Conservation (phyloP, 768 basidiomycete species). For the Phaeolepiota aurea region DNA sequence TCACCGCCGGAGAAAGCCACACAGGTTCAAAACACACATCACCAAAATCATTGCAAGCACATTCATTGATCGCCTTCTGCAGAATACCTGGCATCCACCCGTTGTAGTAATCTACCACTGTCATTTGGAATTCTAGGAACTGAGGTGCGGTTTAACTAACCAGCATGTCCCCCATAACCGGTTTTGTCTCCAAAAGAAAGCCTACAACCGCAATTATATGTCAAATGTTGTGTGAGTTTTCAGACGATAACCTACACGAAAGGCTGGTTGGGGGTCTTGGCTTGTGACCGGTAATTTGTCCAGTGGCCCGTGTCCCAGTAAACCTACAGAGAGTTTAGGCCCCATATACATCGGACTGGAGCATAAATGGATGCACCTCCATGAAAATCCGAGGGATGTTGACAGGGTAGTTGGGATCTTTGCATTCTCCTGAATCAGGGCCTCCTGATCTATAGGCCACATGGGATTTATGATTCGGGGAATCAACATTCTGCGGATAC, state of each 20-base stretch:
- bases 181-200: constrained; percentile 52
- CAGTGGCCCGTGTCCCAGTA: constrained; percentile 35
- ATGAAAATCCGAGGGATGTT: constrained; percentile 42
- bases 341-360: constrained; percentile 1
- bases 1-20: too few species aligned
- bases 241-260: constrained; percentile 32
- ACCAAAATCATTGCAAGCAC: constrained; percentile 26
- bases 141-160: background rate
- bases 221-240: background rate
- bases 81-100: constrained; percentile 42
- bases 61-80: constrained; percentile 33
- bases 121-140: background rate
- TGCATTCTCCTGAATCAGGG: constrained; percentile 40
- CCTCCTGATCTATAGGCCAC: constrained; percentile 38
- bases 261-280: constrained; percentile 39
- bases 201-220: constrained; percentile 12
- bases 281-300: constrained; percentile 25
- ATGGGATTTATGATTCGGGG: constrained; percentile 43
- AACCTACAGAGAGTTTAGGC: too few species aligned
- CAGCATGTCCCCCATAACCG: constrained; percentile 47
- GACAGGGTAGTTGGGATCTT: constrained; percentile 35
- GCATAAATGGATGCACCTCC: constrained; percentile 38
- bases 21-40: too few species aligned
- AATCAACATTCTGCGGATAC: constrained; percentile 31
- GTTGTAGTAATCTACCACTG: constrained; percentile 27